Evolutionary conservation across 2,329 filamentous ascomycete species (phyloP).

Genomic region (Ophiostoma novo-ulmi): DNA sequence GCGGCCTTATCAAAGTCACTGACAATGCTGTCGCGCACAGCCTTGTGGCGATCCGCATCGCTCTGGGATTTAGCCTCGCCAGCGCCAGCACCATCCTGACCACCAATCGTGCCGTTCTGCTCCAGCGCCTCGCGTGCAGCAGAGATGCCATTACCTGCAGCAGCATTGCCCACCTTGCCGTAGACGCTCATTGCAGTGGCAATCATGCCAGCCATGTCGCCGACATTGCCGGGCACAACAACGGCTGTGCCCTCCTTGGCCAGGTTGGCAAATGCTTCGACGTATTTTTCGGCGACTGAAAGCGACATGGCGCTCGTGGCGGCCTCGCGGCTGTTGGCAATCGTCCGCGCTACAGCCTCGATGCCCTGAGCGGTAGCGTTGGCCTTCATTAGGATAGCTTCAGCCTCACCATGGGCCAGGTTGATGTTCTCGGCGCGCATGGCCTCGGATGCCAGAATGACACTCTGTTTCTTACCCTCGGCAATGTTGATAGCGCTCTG

Average conservation of each 20-base stretch:
- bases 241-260: constrained; percentile 94
- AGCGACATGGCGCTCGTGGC: constrained; percentile 82
- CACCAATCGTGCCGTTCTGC: constrained; percentile 28
- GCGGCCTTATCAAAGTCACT: constrained; percentile 32
- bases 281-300: constrained; percentile 93
- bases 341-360: constrained; percentile 73
- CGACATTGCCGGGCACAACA: constrained; percentile 93
- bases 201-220: constrained; percentile 95
- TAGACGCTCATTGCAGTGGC: constrained; percentile 93
- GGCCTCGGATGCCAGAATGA: constrained; percentile 93
- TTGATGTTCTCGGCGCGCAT: constrained; percentile 89
- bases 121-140: constrained; percentile 47
- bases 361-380: constrained; percentile 82
- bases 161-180: constrained; percentile 80
- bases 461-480: constrained; percentile 93
- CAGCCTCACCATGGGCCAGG: constrained; percentile 82
- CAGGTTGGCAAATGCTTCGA: constrained; percentile 82
- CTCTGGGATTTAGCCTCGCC: not conserved
- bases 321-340: constrained; percentile 64
- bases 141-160: constrained; percentile 54
- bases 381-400: constrained; percentile 83
- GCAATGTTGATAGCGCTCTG: constrained; percentile 99
- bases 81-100: constrained; percentile 18
- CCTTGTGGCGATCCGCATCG: constrained; percentile 20
- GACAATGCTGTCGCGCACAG: constrained; percentile 31